phyloP scores from a whole-genome alignment of 2,329 filamentous ascomycete species.

The Phialophora verrucosa region DNA sequence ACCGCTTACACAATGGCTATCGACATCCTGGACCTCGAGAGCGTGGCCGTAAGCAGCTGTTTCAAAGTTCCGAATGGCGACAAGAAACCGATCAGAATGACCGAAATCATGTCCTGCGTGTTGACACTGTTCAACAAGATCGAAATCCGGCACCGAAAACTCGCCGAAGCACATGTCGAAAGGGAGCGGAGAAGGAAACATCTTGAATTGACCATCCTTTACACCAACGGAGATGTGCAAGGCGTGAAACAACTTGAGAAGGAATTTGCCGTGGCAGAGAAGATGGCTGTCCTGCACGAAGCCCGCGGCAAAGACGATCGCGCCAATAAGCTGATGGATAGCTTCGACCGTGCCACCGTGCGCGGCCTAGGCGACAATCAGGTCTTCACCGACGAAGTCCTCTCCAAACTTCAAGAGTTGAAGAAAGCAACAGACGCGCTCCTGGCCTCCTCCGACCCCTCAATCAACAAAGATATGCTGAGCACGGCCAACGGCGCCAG shows the following conservation, averaged over 20 bases:
- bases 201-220: conserved; percentile 57
- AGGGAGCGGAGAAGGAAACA: conserved; percentile 61
- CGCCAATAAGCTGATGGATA: conserved; percentile 57
- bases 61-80: conserved; percentile 36
- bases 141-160: conserved; percentile 57
- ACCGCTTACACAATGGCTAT: conserved; percentile 54
- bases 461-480: conserved; percentile 44
- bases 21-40: conserved; percentile 49
- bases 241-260: conserved; percentile 57
- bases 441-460: conserved; percentile 23
- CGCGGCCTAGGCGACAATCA: conserved; percentile 59
- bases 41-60: conserved; percentile 43
- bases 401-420: conserved; percentile 47
- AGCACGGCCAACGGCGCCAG: conserved; percentile 29
- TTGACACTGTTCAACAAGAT: conserved; percentile 55
- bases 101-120: conserved; percentile 53
- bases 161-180: conserved; percentile 58
- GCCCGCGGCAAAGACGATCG: conserved; percentile 57
- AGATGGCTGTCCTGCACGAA: conserved; percentile 56
- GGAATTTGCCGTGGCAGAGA: conserved; percentile 59
- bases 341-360: conserved; percentile 57
- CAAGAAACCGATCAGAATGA: conserved; percentile 41
- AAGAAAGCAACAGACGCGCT: conserved; percentile 40
- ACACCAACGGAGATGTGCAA: conserved; percentile 53
- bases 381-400: conserved; percentile 55